phyloP scores from a whole-genome alignment of 768 basidiomycete genomes.

The Kwoniella bestiolae region DNA sequence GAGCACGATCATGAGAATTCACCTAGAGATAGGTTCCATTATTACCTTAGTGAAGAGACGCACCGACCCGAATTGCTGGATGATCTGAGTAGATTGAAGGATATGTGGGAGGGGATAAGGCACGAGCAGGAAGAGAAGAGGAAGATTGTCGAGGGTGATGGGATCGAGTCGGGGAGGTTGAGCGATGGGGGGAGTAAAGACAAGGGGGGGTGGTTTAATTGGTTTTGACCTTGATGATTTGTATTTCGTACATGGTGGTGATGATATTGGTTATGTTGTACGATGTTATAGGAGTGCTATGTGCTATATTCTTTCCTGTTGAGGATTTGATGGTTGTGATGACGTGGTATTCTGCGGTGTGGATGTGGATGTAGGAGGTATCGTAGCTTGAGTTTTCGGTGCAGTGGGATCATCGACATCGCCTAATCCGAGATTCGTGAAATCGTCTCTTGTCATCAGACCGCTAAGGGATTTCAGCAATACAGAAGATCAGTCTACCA shows the following conservation, averaged over 20 bases:
- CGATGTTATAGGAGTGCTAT: not conserved
- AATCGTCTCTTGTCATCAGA: conserved; percentile 86
- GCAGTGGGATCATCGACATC: conserved; percentile 59
- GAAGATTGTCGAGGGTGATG: conserved; percentile 14
- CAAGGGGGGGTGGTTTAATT: conserved; percentile 9
- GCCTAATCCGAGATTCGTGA: conserved; percentile 79
- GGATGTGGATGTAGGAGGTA: not conserved
- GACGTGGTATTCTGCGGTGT: conserved; percentile 5
- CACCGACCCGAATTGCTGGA: conserved; percentile 33
- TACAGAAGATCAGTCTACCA: conserved; percentile 3
- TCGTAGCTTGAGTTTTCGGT: conserved; percentile 12
- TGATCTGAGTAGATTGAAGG: conserved; percentile 28
- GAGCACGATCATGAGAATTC: conserved; percentile 37
- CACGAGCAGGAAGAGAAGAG: conserved; percentile 21
- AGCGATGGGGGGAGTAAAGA: conserved; percentile 21
- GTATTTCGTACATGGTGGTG: no score
- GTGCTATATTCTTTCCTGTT: conserved; percentile 15
- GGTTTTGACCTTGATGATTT: no score
- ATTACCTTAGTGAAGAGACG: conserved; percentile 38
- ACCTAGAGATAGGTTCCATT: conserved; percentile 29
- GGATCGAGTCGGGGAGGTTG: not conserved
- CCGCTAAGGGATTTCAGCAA: conserved; percentile 62
- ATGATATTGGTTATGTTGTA: conserved; percentile 3
- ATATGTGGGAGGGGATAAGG: conserved; percentile 35
- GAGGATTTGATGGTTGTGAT: not conserved